A percentile compares a stretch with the other conserved stretches of the same genome.
Conservation (phyloP, 306 rosid genomes). For the Quillaja saponaria region DNA sequence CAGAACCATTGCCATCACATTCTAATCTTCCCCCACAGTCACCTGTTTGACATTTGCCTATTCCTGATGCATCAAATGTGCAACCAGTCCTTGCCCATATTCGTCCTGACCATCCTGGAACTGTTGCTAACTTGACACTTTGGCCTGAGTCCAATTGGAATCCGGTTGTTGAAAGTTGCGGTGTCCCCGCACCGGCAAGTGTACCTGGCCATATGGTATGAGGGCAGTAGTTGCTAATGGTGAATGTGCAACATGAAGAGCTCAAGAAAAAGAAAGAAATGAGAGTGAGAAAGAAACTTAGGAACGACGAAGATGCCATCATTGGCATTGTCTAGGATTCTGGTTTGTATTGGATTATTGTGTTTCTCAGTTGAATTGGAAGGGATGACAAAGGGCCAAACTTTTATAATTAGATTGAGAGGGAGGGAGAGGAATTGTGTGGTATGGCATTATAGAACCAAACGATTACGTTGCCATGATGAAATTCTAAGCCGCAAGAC, state of each 20-base stretch:
- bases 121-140: constrained; percentile 45
- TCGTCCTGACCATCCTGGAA: constrained; percentile 85
- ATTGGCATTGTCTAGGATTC: constrained; percentile 32
- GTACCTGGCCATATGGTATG: constrained; percentile 89
- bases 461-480: constrained; percentile 44
- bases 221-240: constrained; percentile 70
- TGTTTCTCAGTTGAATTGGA: neutral
- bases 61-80: constrained; percentile 66
- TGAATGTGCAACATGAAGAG: constrained; percentile 50
- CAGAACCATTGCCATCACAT: constrained; percentile 81
- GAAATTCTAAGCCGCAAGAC: constrained; percentile 47
- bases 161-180: constrained; percentile 58
- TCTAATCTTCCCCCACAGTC: constrained; percentile 87
- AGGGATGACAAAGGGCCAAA: constrained; percentile 26
- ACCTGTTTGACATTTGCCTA: constrained; percentile 73
- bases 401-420: constrained; percentile 26
- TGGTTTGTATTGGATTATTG: neutral
- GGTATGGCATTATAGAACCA: constrained; percentile 35
- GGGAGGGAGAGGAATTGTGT: constrained; percentile 19
- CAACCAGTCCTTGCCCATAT: constrained; percentile 97
- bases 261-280: constrained; percentile 27
- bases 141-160: constrained; percentile 58
- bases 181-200: constrained; percentile 62
- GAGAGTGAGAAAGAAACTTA: constrained; percentile 16
- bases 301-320: constrained; percentile 31